Conservation (phyloP, 257 asterid species). For the Capsicum chinense region DNA sequence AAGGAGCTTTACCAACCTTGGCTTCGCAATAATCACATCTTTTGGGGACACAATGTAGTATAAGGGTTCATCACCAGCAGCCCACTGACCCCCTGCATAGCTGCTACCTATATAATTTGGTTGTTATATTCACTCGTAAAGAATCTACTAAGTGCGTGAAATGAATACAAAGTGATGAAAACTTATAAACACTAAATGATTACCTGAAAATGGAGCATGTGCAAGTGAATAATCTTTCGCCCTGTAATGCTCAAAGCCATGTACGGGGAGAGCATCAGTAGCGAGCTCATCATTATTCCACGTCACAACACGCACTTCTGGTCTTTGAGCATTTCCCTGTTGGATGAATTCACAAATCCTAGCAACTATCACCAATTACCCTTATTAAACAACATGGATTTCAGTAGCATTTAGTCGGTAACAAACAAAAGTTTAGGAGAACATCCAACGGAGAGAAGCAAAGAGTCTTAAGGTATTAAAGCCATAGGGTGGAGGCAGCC, state of each 20-base stretch:
- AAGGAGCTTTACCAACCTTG: conserved; percentile 64
- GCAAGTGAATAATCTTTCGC: conserved; percentile 97
- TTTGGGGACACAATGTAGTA: conserved; percentile 95
- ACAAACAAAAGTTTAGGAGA: conserved; percentile 8
- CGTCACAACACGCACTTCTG: conserved; percentile 95
- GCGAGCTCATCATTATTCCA: conserved; percentile 94
- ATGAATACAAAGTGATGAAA: conserved; percentile 20
- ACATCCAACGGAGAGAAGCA: not conserved
- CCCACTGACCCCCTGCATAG: conserved; percentile 99
- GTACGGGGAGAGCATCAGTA: conserved; percentile 95
- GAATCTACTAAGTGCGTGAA: not conserved
- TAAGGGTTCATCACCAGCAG: conserved; percentile 98
- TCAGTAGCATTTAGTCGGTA: not conserved
- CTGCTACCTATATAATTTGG: conserved; percentile 76
- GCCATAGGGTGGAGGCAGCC: not conserved
- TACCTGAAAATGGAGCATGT: conserved; percentile 98
- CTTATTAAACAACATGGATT: conserved; percentile 24
- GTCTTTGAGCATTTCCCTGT: conserved; percentile 99
- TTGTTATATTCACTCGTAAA: conserved; percentile 23
- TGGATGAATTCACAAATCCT: conserved; percentile 37
- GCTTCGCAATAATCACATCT: conserved; percentile 98
- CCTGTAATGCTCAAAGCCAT: conserved; percentile 97
- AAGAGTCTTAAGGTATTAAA: not conserved
- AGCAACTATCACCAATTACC: conserved; percentile 30
- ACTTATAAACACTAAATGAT: conserved; percentile 34